These are phyloP conservation scores for Hypoxylon lenormandii DNA, from an alignment of 495 filamentous ascomycete genomes.

Conservation along the genomic window DNA sequence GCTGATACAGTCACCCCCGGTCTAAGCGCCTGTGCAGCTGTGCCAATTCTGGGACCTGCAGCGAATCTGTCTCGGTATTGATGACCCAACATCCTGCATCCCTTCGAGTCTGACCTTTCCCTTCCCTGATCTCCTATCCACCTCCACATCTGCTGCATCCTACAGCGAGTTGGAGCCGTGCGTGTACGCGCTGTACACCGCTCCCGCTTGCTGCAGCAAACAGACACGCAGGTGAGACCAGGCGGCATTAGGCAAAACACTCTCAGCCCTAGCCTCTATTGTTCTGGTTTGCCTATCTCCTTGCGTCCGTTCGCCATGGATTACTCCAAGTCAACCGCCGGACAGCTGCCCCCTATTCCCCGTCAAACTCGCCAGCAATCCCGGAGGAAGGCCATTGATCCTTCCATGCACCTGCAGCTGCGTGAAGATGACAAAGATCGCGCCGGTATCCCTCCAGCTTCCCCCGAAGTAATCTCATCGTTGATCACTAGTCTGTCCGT, in stretches of 20 bases:
- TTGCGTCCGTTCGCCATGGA: slow-evolving; percentile 39
- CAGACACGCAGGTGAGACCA: slow-evolving; percentile 38
- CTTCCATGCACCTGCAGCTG: slow-evolving; percentile 51
- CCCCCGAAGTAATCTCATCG: slow-evolving; percentile 92
- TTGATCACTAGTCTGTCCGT: slow-evolving; percentile 90
- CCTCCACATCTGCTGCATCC: slow-evolving; percentile 33
- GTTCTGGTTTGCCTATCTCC: slow-evolving; percentile 24
- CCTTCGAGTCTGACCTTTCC: slow-evolving; percentile 30
- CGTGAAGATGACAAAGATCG: slow-evolving; percentile 50
- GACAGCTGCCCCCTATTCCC: slow-evolving; percentile 49
- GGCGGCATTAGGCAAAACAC: slow-evolving; percentile 44
- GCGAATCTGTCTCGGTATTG: slow-evolving; percentile 37
- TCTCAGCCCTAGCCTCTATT: slow-evolving; percentile 41
- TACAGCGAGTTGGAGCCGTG: slow-evolving; percentile 25
- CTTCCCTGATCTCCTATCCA: slow-evolving; percentile 9
- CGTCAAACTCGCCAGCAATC: slow-evolving; percentile 51
- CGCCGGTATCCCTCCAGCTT: slow-evolving; percentile 71
- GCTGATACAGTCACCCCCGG: slow-evolving; percentile 20
- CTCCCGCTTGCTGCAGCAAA: slow-evolving; percentile 31
- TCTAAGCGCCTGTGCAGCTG: slow-evolving; percentile 33
- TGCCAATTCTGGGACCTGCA: slow-evolving; percentile 40
- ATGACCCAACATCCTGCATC: slow-evolving; percentile 36
- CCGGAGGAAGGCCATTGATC: slow-evolving; percentile 55
- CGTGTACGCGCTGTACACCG: slow-evolving; percentile 30
- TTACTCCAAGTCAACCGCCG: slow-evolving; percentile 39